A percentile compares a stretch with the other conserved stretches of the same genome.
These are phyloP conservation scores for Eucalyptus paniculata DNA, from an alignment of 345 rosid species.

Conservation along the genomic window DNA sequence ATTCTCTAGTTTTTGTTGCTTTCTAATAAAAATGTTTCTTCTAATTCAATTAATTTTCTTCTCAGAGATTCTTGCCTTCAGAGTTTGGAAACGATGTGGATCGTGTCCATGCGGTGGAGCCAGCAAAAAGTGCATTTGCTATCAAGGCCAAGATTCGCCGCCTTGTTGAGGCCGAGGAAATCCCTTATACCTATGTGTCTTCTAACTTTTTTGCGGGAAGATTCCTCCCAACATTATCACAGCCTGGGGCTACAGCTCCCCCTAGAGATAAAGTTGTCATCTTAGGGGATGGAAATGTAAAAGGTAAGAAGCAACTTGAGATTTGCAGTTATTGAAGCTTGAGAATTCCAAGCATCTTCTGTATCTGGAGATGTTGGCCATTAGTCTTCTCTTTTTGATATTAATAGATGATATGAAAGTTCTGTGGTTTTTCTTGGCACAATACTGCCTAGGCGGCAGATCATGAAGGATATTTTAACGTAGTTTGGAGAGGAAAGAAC, in stretches of 20 bases:
- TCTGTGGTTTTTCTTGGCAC: background rate
- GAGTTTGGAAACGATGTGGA: background rate
- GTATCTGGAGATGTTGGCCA: background rate
- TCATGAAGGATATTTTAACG: background rate
- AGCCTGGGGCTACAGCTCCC: background rate
- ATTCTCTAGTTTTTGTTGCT: background rate
- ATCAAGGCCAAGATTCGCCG: background rate
- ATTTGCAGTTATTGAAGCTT: background rate
- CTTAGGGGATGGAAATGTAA: conserved; percentile 1
- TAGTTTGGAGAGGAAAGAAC: background rate
- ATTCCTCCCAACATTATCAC: background rate
- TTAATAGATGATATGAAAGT: background rate
- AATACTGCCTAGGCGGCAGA: background rate
- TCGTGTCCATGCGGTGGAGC: background rate
- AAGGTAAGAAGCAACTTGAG: background rate
- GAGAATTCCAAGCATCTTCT: background rate
- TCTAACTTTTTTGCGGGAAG: background rate
- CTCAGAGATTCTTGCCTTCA: background rate
- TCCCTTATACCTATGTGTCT: background rate
- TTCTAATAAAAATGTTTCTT: background rate
- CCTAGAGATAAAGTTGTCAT: background rate
- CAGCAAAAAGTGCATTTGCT: background rate
- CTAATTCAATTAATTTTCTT: background rate
- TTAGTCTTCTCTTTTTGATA: background rate
- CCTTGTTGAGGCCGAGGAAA: background rate